Conservation (phyloP, 2,329 filamentous ascomycete genomes). For the Trichoderma atrobrunneum region DNA sequence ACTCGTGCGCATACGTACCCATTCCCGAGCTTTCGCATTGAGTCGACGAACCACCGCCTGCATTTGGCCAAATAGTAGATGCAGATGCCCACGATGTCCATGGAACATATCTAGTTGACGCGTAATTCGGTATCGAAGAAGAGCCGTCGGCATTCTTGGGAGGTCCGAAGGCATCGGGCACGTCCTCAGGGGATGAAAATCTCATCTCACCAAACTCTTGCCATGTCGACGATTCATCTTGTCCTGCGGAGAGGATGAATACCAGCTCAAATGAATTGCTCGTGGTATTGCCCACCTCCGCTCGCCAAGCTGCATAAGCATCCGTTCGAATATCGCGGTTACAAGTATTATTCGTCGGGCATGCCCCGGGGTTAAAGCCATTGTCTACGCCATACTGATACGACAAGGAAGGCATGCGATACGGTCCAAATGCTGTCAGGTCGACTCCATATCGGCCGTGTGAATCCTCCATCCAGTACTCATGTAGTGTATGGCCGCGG, state of each 20-base stretch:
- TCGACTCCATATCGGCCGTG: constrained; percentile 52
- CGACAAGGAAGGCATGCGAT: constrained; percentile 45
- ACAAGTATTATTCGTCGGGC: constrained; percentile 42
- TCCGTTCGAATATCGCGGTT: constrained; percentile 48
- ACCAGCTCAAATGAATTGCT: constrained; percentile 49
- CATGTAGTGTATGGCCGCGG: constrained; percentile 50
- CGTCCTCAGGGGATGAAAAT: constrained; percentile 45
- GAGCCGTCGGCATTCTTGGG: constrained; percentile 36
- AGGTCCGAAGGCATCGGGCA: constrained; percentile 49
- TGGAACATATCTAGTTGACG: constrained; percentile 49
- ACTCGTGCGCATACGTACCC: constrained; percentile 52
- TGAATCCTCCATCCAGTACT: constrained; percentile 58
- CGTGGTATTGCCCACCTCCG: constrained; percentile 49
- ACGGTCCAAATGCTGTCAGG: constrained; percentile 51
- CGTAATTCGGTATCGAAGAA: constrained; percentile 41
- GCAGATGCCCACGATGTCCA: constrained; percentile 54
- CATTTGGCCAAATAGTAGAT: constrained; percentile 52
- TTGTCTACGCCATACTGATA: constrained; percentile 52
- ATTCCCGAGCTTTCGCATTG: constrained; percentile 53
- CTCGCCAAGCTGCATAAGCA: constrained; percentile 47
- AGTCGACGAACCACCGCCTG: constrained; percentile 49
- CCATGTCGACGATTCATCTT: constrained; percentile 55
- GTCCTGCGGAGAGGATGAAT: constrained; percentile 53
- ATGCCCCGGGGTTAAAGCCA: constrained; percentile 47
- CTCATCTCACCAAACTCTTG: constrained; percentile 57